Percentiles rank a stretch among this genome's conserved stretches.
Evolutionary conservation across 805 yeast species (phyloP).

Genomic region (Ogataea pilisensis): DNA sequence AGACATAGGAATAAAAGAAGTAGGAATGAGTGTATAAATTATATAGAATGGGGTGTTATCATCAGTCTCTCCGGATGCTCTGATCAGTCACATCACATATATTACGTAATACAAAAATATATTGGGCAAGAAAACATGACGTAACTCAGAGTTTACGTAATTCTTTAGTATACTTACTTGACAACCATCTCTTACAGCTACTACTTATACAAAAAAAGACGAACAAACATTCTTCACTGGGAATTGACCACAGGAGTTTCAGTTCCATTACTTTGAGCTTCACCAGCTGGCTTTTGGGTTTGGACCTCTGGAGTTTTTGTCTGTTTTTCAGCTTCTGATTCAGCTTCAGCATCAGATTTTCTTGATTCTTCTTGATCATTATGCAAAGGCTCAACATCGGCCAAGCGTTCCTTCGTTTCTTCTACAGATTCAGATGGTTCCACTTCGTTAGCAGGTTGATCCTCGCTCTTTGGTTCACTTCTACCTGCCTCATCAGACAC

Average conservation of each 20-base stretch:
- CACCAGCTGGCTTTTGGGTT: background rate
- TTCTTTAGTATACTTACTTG: background rate
- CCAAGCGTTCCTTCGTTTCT: background rate
- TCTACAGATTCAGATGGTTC: background rate
- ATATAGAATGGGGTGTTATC: background rate
- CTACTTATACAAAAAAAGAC: background rate
- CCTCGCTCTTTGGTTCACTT: no score
- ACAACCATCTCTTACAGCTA: no score
- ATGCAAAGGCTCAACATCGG: no score
- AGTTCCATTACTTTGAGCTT: no score
- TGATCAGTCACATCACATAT: background rate
- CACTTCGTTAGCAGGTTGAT: background rate
- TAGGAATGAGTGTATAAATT: no score
- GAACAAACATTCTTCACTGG: background rate
- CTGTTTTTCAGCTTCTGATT: background rate
- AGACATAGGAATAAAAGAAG: background rate
- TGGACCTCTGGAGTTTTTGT: background rate
- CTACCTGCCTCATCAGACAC: background rate
- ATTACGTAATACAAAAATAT: background rate
- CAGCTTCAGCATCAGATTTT: background rate
- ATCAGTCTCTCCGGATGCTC: background rate
- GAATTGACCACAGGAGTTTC: background rate
- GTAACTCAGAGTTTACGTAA: background rate
- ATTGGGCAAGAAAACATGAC: background rate
- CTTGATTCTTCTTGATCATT: background rate